Base-by-base conservation (phyloP, 495 filamentous ascomycete genomes). In the Penicillium flavigenum region DNA sequence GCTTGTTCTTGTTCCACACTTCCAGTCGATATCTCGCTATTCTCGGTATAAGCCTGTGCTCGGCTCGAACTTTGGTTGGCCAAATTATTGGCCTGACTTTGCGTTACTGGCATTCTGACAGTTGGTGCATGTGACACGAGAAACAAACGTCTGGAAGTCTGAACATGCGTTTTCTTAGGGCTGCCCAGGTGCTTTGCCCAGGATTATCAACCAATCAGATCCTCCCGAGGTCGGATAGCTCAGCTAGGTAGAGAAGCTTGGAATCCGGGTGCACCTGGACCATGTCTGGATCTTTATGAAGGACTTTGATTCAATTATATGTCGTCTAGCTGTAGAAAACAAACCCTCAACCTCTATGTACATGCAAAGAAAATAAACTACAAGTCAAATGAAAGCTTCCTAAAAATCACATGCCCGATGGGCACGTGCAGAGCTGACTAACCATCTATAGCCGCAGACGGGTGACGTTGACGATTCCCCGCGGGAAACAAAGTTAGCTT, bases 401-500 rank as follows among this genome's bases (percentile, higher is more conserved):
- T n/a, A 5, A 38, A 36, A n/a, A 36, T 36, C 12, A 36, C 34
- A 14, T 16, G 4, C 12, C 27, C 7, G 27, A 29, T 2, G 29
- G 29, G 14, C 34, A 38, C 34, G 14, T 16, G 34, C 14, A 16
- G 12, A 38, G 36, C 36, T 39, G 36, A 39, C 43, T 22, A 24
- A 45, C 9, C 43, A 26, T 43, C 7, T 22, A 43, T n/a, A n/a
- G 2, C 36, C 36, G 36, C 16, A 39, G 36, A 39, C 36, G n/a
- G 22, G 46, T 48, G 46, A 48, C 46, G 46, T 48, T 29, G 46
- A 17, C 19, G 8, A 48, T 32, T 48, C 29, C 45, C 46, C 46
- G 46, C 46, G 46, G 46, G 29, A 48, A 48, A 48, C n/a, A 12
- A 48, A 32, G 27, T 34, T 48, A 32, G 26, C 46, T 48, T 48